Evolutionary conservation across 2,329 filamentous ascomycete species (phyloP), one percentile per base, ranked within the genome.

Genomic region (Cytospora paraplurivora): DNA sequence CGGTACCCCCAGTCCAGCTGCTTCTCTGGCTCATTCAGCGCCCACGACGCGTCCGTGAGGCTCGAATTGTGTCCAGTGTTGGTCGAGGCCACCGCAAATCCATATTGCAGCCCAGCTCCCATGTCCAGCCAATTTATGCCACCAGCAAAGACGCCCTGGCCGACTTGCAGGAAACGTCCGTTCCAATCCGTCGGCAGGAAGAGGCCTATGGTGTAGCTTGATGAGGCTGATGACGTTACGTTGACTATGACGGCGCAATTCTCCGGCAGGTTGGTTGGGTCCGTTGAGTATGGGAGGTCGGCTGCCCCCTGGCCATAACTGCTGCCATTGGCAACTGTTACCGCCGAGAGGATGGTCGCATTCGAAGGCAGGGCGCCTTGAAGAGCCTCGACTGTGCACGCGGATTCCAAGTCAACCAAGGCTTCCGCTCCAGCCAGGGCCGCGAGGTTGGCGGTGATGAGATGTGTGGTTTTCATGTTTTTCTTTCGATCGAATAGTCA

Each of bases 71-170:
- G 79, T 1, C 79, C 80, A 0, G 76, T 78, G 67, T 81, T 78
- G 0, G 78, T 80, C 1, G 75, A 77, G 62, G 79, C 72, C 11
- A 76, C 71, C 4, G 78, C 78, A 67, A 80, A 80, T 8, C 78
- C 78, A 56, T 78, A 69, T 50, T 71, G 71, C 51, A 72, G 61
- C 12, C 71, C 72, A 10, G 67, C 59, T 11, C 67, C 72, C 71
- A 74, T 73, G 60, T 72, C 71, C 6, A 69, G 49, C 69, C 71
- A 73, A 65, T 71, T 72, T 62, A 74, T 72, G 12, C 71, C 72
- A 6, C 73, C 72, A 1, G 72, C 74, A 35, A 78, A 79, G 0
- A 74, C 76, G 17, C 75, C 76, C 62, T 77, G 78, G 1, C 77
- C 77, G 7, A 76, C 71, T 0, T 74, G 67, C 6, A 79, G 71